phyloP scores from a whole-genome alignment of 176 grass and related monocot species.

The Panicum miliaceum region DNA sequence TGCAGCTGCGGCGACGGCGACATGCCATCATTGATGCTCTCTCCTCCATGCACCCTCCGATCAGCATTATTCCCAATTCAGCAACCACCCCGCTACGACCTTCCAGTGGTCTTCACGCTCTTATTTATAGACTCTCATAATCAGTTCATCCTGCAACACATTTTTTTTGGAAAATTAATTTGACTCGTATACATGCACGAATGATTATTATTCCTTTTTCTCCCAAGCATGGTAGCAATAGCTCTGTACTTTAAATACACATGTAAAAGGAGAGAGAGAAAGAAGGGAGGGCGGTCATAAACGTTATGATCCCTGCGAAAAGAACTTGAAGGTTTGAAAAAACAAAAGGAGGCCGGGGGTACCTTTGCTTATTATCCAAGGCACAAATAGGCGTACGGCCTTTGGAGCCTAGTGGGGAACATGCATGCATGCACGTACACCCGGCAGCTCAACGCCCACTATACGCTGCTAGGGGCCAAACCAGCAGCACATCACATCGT shows the following conservation, averaged over 20 bases:
- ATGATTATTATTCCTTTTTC: neutral
- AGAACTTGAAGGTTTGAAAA: neutral
- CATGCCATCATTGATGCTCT: slow-evolving; percentile 34
- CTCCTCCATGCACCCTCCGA: neutral
- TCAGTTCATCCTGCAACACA: neutral
- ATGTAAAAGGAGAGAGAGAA: neutral
- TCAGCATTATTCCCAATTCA: slow-evolving; percentile 41
- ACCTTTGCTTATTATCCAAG: slow-evolving; percentile 44
- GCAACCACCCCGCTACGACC: neutral
- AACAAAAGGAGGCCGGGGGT: neutral
- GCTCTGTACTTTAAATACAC: neutral
- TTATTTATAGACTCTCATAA: neutral
- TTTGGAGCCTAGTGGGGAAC: slow-evolving; percentile 42
- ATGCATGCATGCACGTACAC: slow-evolving; percentile 48
- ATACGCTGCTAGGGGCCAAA: slow-evolving; percentile 2
- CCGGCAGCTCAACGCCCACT: slow-evolving; percentile 15
- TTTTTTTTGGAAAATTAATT: neutral
- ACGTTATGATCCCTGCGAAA: neutral
- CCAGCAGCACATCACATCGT: neutral
- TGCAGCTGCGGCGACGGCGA: neutral
- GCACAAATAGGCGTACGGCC: slow-evolving; percentile 23
- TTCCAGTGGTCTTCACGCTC: neutral
- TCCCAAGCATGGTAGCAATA: neutral
- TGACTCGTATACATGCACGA: too few species aligned
- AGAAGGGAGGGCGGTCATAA: neutral